phyloP scores from a whole-genome alignment of 176 grass and related monocot genomes.

The Cenchrus fungigraminus region DNA sequence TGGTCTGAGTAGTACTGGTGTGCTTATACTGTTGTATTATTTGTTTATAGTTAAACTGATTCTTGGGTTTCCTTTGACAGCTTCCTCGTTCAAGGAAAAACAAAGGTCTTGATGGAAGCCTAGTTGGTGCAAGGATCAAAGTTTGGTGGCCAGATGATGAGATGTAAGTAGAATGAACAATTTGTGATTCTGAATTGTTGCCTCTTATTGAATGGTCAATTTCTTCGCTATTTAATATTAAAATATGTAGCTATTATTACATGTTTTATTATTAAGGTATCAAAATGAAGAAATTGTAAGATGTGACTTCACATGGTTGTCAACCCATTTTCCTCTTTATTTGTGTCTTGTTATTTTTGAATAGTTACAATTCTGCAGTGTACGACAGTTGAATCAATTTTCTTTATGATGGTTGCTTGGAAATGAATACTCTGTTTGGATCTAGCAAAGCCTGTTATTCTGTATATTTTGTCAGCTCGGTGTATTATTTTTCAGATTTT shows the following conservation, averaged over 20 bases:
- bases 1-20: neutral
- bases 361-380: neutral
- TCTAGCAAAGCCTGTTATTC: neutral
- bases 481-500: slow-evolving; percentile 20
- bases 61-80: slow-evolving; percentile 47
- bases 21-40: slow-evolving; percentile 4
- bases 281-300: neutral
- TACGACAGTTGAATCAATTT: neutral
- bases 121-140: slow-evolving; percentile 80
- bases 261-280: neutral
- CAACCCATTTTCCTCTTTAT: neutral
- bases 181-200: slow-evolving; percentile 10
- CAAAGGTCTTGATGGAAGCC: slow-evolving; percentile 63
- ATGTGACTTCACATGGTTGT: neutral
- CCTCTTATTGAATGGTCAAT: slow-evolving; percentile 4
- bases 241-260: neutral
- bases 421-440: slow-evolving; percentile 16
- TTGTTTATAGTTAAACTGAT: slow-evolving; percentile 26
- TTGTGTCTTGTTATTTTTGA: slow-evolving; percentile 17
- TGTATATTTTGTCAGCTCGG: neutral
- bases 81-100: slow-evolving; percentile 56
- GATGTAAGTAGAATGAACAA: slow-evolving; percentile 61
- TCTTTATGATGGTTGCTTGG: neutral
- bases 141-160: slow-evolving; percentile 98
- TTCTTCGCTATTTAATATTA: neutral